Evolutionary conservation across 257 asterid species (phyloP).

Genomic region (Leptodermis oblonga): DNA sequence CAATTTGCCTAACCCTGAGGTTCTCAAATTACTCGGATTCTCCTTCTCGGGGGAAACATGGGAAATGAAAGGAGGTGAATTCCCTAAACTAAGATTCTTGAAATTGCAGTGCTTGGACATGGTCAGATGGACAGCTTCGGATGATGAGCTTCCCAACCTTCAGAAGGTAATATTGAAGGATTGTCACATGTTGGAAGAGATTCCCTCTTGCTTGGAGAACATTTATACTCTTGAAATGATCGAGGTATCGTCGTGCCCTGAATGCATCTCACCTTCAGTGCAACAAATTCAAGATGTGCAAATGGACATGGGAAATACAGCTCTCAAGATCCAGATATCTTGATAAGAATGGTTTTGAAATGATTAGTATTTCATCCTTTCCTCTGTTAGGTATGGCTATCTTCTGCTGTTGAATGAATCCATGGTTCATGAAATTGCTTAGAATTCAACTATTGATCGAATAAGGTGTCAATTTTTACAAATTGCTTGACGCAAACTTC

Average conservation of each 20-base stretch:
- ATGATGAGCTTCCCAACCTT: background rate
- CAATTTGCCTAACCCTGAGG: background rate
- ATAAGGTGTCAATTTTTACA: background rate
- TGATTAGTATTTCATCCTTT: background rate
- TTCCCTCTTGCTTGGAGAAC: background rate
- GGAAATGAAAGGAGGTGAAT: conserved; percentile 2
- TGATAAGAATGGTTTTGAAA: background rate
- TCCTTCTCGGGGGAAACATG: too few species aligned
- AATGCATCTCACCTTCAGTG: too few species aligned
- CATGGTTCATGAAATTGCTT: background rate
- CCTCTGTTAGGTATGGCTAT: too few species aligned
- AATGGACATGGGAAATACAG: too few species aligned
- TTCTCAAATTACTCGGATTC: background rate
- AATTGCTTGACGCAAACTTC: background rate
- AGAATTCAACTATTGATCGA: background rate
- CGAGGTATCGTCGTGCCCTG: too few species aligned
- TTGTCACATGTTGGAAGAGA: background rate
- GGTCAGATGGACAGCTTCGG: too few species aligned
- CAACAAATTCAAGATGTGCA: too few species aligned
- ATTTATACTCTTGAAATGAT: background rate
- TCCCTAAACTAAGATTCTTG: conserved; percentile 8
- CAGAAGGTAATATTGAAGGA: background rate
- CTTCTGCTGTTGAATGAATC: background rate
- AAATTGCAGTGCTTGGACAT: background rate
- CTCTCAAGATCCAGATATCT: background rate